These are phyloP conservation scores for Silene vulgaris DNA, from an alignment of 179 eudicot genomes.

Conservation along the genomic window DNA sequence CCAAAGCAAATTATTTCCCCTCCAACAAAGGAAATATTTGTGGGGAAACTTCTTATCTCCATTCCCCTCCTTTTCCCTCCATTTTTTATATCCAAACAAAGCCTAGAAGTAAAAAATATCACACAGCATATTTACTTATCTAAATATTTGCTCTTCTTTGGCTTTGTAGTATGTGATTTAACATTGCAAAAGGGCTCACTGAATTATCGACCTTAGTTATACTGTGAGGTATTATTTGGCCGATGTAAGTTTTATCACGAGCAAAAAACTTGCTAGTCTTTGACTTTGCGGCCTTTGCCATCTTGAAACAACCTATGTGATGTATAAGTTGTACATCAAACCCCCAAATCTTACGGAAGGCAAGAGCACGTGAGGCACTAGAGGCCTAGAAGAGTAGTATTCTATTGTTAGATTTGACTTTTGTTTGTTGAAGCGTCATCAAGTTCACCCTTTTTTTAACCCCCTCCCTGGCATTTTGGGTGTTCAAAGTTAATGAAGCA, in stretches of 20 bases:
- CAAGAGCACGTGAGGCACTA: too few species aligned
- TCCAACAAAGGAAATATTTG: too few species aligned
- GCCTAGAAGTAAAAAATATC: not conserved
- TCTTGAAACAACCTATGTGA: not conserved
- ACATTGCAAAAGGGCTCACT: not conserved
- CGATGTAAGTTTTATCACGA: not conserved
- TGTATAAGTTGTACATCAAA: not conserved
- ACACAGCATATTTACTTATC: not conserved
- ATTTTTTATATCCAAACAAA: too few species aligned
- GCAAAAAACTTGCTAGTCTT: not conserved
- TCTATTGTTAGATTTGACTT: not conserved
- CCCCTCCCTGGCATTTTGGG: not conserved
- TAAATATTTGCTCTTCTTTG: not conserved
- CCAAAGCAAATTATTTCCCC: too few species aligned
- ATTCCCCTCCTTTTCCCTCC: too few species aligned
- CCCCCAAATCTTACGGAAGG: too few species aligned
- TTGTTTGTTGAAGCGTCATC: not conserved
- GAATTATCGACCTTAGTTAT: too few species aligned
- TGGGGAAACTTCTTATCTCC: too few species aligned
- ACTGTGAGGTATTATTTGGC: not conserved
- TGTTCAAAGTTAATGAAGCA: not conserved
- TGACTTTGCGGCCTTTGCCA: not conserved
- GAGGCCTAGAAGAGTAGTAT: not conserved
- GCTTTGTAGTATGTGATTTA: not conserved
- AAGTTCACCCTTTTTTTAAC: not conserved